Conservation (phyloP, 140 eudicot genomes). For the Erigeron philadelphicus region DNA sequence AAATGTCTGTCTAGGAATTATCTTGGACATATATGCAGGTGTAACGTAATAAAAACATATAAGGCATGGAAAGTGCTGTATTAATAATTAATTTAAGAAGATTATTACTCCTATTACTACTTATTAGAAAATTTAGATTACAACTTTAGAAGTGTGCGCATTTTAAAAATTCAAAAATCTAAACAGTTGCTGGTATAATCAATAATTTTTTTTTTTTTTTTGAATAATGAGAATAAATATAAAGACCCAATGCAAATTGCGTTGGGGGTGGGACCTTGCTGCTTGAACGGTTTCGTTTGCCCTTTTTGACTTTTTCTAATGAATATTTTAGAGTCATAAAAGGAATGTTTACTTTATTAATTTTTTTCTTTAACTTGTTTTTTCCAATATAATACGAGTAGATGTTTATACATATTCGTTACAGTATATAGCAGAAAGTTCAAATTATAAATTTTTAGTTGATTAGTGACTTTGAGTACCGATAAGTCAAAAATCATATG, state of each 20-base stretch:
- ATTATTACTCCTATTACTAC: not conserved
- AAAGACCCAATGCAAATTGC: conserved; percentile 16
- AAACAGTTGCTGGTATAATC: not conserved
- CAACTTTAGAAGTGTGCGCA: no score
- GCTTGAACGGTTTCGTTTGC: conserved; percentile 11
- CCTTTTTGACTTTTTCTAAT: conserved; percentile 12
- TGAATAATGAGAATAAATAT: not conserved
- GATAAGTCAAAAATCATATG: no score
- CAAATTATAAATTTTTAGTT: no score
- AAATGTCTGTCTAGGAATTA: not conserved
- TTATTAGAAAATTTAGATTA: not conserved
- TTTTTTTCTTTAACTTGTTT: not conserved
- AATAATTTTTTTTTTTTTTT: no score
- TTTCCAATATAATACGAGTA: no score
- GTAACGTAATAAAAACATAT: conserved; percentile 18
- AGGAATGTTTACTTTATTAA: not conserved
- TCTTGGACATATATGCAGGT: not conserved
- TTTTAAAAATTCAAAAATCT: no score
- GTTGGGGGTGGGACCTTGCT: conserved; percentile 9
- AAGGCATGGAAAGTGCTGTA: not conserved
- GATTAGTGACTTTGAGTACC: no score
- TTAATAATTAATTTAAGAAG: not conserved
- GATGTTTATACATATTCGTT: no score
- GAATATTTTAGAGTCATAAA: not conserved
- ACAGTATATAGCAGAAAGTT: no score